Conservation (phyloP, 495 filamentous ascomycete species). For the Neurospora hispaniola region DNA sequence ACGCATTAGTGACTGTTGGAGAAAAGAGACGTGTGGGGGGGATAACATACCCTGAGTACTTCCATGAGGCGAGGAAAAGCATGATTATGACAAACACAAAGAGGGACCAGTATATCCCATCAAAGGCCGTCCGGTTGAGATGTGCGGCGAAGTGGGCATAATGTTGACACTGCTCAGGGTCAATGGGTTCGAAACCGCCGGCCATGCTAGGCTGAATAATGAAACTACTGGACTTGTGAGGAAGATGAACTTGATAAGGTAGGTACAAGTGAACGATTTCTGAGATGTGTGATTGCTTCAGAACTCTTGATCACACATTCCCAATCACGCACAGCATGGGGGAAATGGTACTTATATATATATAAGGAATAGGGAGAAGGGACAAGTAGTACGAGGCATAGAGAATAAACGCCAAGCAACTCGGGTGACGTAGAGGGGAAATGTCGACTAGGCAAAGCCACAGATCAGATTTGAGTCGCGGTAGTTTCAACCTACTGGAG, state of each 20-base stretch:
- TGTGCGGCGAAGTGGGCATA: constrained; percentile 36
- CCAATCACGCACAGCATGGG: neutral
- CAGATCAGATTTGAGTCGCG: constrained; percentile 9
- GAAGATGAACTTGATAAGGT: neutral
- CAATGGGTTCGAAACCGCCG: constrained; percentile 21
- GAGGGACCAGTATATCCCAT: constrained; percentile 37
- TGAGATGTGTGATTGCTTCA: neutral
- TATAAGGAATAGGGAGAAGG: neutral
- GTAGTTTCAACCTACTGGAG: constrained; percentile 4
- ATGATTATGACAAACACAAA: constrained; percentile 30
- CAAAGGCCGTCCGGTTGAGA: constrained; percentile 29
- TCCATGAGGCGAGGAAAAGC: constrained; percentile 29
- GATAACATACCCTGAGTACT: constrained; percentile 29
- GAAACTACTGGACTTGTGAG: neutral
- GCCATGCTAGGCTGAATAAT: constrained; percentile 19
- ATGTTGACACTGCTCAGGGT: constrained; percentile 26
- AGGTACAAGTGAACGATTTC: neutral
- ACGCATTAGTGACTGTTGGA: neutral
- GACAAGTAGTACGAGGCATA: neutral
- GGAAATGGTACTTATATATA: neutral
- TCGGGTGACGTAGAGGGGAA: constrained; percentile 5
- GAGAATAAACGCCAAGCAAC: neutral
- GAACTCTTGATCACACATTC: neutral
- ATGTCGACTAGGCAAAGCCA: neutral
- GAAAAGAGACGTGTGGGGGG: neutral